phyloP scores from a whole-genome alignment of 2,329 filamentous ascomycete genomes.

The Massarina eburnea region DNA sequence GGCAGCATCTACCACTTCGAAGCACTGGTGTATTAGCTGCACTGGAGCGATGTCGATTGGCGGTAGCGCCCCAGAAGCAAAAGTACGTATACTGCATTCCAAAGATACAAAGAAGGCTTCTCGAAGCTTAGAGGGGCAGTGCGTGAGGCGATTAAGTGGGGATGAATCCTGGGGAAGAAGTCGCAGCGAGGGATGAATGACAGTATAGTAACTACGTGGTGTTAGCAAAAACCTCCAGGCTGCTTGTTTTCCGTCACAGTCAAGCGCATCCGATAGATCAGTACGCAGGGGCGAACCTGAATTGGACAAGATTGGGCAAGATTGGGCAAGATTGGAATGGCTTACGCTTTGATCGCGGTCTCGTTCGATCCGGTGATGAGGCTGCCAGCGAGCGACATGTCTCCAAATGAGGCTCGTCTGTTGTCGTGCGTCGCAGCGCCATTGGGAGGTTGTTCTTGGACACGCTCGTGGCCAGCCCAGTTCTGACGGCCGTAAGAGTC shows the following conservation, averaged over 20 bases:
- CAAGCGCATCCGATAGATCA: neutral
- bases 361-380: constrained; percentile 40
- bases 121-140: constrained; percentile 37
- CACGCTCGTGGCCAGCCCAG: constrained; percentile 38
- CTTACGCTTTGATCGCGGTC: constrained; percentile 38
- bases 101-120: constrained; percentile 40
- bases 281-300: no score
- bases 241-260: neutral
- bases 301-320: neutral
- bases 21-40: constrained; percentile 33
- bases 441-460: constrained; percentile 34
- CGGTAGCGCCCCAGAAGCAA: constrained; percentile 30
- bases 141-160: constrained; percentile 36
- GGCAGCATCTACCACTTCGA: constrained; percentile 31
- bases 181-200: constrained; percentile 39
- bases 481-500: constrained; percentile 35
- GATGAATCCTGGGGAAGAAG: constrained; percentile 36
- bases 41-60: constrained; percentile 25
- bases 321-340: neutral
- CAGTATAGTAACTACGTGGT: constrained; percentile 34
- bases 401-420: constrained; percentile 39
- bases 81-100: constrained; percentile 36
- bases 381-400: constrained; percentile 36
- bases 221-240: constrained; percentile 13
- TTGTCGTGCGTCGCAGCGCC: constrained; percentile 18